phyloP scores from a whole-genome alignment of 768 basidiomycete species.

The Mycena galopus region DNA sequence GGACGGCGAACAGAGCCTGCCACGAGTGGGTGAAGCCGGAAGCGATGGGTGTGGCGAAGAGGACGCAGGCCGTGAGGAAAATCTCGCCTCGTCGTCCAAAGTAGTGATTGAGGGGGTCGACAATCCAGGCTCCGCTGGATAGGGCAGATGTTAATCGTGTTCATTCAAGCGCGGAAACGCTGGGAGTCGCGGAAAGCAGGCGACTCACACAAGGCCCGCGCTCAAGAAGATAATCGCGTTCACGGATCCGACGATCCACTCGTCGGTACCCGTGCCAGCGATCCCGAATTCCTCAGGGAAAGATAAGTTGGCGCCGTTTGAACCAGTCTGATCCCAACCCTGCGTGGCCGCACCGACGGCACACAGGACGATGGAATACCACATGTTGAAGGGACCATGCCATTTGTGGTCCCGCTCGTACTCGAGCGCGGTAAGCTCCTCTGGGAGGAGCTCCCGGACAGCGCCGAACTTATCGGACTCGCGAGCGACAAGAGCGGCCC shows the following conservation, averaged over 20 bases:
- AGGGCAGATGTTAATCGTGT: constrained; percentile 53
- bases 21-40: constrained; percentile 65
- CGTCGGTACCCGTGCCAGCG: constrained; percentile 50
- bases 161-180: no score
- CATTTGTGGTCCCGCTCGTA: constrained; percentile 37
- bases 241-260: constrained; percentile 84
- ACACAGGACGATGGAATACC: constrained; percentile 61
- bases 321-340: constrained; percentile 76
- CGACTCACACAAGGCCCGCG: constrained; percentile 63
- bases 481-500: constrained; percentile 65
- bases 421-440: constrained; percentile 37
- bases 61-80: constrained; percentile 71
- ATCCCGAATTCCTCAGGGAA: constrained; percentile 56
- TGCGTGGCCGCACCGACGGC: constrained; percentile 67
- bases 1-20: constrained; percentile 48
- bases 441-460: constrained; percentile 39
- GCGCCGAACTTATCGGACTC: constrained; percentile 50
- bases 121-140: constrained; percentile 42
- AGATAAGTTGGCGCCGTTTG: constrained; percentile 73
- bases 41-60: constrained; percentile 64
- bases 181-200: constrained; percentile 52
- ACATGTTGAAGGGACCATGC: constrained; percentile 34
- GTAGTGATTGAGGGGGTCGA: constrained; percentile 65
- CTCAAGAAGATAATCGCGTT: constrained; percentile 67
- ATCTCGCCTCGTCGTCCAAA: constrained; percentile 74